These are phyloP conservation scores for Neurospora sp. DNA, from an alignment of 495 filamentous ascomycete genomes.

Conservation along the genomic window DNA sequence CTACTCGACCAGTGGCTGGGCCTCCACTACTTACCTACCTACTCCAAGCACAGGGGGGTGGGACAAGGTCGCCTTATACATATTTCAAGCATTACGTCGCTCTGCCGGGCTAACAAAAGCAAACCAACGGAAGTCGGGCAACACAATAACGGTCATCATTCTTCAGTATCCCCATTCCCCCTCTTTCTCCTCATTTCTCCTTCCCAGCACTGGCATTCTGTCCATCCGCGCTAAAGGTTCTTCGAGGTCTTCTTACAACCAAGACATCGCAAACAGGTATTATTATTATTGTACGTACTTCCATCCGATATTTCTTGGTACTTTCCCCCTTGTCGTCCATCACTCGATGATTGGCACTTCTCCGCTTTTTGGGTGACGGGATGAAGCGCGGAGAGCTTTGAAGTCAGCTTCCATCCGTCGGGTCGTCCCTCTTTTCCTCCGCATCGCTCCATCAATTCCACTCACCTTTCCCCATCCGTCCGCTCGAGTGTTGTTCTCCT, in stretches of 20 bases:
- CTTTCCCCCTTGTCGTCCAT: neutral
- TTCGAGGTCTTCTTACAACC: neutral
- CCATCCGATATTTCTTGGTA: neutral
- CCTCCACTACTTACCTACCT: neutral
- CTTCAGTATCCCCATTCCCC: conserved; percentile 3
- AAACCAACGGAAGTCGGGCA: neutral
- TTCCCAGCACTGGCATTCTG: conserved; percentile 16
- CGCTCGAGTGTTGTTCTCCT: neutral
- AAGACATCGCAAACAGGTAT: neutral
- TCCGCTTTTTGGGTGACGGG: neutral
- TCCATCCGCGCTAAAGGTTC: neutral
- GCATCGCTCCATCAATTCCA: neutral
- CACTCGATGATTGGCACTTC: neutral
- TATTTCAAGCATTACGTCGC: neutral
- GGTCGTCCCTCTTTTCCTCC: neutral
- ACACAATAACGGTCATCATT: neutral
- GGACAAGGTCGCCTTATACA: neutral
- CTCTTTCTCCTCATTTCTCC: conserved; percentile 12
- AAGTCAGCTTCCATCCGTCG: neutral
- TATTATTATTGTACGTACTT: neutral
- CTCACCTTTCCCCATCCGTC: neutral
- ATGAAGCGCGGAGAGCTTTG: neutral
- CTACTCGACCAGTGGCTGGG: neutral
- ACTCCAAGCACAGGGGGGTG: neutral
- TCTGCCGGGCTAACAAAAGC: neutral